Base-by-base conservation (phyloP, 768 basidiomycete species). In the Trametes meyenii region DNA sequence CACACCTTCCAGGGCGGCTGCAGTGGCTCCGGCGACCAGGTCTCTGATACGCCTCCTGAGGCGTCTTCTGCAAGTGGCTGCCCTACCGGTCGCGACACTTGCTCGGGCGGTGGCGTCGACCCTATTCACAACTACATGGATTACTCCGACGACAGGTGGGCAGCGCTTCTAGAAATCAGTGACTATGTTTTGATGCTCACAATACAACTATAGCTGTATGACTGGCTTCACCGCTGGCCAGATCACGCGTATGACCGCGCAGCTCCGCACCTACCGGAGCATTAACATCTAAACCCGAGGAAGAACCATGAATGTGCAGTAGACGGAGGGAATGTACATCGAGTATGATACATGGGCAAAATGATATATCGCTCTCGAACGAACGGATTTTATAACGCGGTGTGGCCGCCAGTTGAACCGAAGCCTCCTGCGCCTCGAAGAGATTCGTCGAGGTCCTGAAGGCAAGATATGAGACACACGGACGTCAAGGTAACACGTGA, bases 331-430 rank as follows among this genome's bases (percentile, higher is more conserved):
- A 38, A 11, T 4, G 21, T 24, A 24, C 23, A 48, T 26, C 11
- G 23, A 23, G 24, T 48, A 48, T 26, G 46, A 48, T 48, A 48
- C 24, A 29, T 38, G 50, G 19, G 24, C 26, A 33, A 29, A n/a
- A 36, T 21, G 35, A 36, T 19, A 17, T 6, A 3, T 33, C 13
- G 13, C 8, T 44, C 16, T 16, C 13, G 21, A 26, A 23, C 21
- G 42, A 17, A 17, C 24, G 33, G 7, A 19, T 14, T 50, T 66
- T 66, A 76, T 36, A 90, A 73, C n/a, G 77, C 70, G 8, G 63
- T 75, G 70, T 94, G 89, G 11, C 95, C 96, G 12, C 96, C 96
- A 3, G 96, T 98, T 5, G 96, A 98, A 0, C 97, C 97, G 66
- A 97, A 98, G 0, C 95, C 97, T 39, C 87, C 87, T 23, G 79